These are phyloP conservation scores for Picea glauca DNA, from an alignment of 75 land plant genomes.

Conservation along the genomic window DNA sequence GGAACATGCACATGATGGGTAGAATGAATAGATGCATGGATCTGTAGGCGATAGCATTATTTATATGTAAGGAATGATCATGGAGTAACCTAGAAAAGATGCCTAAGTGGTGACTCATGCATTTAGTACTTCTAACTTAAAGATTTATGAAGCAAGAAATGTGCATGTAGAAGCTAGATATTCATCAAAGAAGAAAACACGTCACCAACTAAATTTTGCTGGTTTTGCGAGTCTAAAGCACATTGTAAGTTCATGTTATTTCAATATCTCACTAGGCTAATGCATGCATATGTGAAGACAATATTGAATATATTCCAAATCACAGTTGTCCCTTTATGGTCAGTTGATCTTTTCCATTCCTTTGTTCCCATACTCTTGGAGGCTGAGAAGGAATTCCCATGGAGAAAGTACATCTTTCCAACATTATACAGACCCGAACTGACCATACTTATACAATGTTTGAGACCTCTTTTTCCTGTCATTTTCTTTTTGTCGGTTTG, in stretches of 20 bases:
- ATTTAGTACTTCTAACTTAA: too few species aligned
- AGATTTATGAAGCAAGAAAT: too few species aligned
- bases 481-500: neutral
- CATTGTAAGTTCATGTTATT: neutral
- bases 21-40: too few species aligned
- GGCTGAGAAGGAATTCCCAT: neutral
- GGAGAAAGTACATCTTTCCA: neutral
- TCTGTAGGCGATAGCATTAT: too few species aligned
- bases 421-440: neutral
- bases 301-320: neutral
- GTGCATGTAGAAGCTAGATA: too few species aligned
- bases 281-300: neutral
- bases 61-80: too few species aligned
- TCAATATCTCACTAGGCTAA: neutral
- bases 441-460: neutral
- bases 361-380: neutral
- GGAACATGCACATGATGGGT: too few species aligned
- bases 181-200: neutral
- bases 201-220: neutral
- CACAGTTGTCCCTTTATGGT: neutral
- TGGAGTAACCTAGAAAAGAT: too few species aligned
- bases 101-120: too few species aligned
- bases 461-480: neutral
- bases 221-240: neutral
- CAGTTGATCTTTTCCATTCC: neutral